Evolutionary conservation across 345 rosid species (phyloP), one percentile per base, ranked within the genome.

Genomic region (Brassica incana): DNA sequence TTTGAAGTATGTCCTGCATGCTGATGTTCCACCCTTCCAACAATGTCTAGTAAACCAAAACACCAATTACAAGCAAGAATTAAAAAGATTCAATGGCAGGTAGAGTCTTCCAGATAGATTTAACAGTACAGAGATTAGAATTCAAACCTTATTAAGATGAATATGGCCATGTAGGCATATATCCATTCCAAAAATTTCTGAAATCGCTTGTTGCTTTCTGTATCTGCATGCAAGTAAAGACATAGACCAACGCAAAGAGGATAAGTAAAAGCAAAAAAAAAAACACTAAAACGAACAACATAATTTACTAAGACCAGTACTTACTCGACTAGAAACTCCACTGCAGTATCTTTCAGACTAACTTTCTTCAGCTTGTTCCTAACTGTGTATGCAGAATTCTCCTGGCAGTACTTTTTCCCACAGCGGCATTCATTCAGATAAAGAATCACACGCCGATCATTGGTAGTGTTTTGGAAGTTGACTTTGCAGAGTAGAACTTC

Each of bases 401-500:
- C 98, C 75, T 82, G 94, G 84, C 99, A 95, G 78, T 84, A 87
- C 73, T 78, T 83, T 72, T 89, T 85, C 48, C 92, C 98, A 78
- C 99, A 95, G 48, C 9, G 83, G 82, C 98, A 95, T 62, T 81
- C 84, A 70, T 89, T 90, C 52, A 95, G 78, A 77, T 91, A 86
- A 64, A 95, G 73, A 80, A 90, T 86, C 16, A 93, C 85, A 0
- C 94, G 94, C 4, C 96, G 93, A 77, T 95, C 97, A 74, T 75
- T 82, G 4, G 43, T 72, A 30, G 88, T 90, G 67, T 95, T 95
- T 69, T 87, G 91, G 84, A 93, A 95, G 80, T 78, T 84, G 50
- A 88, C 96, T 80, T 85, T 91, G 80, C 91, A 93, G 58, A 87
- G 97, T 74, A 95, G 82, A 78, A 95, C 90, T 88, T 95, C 99